A percentile compares a stretch with the other conserved stretches of the same genome.
Conservation (phyloP, 1,284 basidiomycete genomes). For the Rhodotorula sp. region DNA sequence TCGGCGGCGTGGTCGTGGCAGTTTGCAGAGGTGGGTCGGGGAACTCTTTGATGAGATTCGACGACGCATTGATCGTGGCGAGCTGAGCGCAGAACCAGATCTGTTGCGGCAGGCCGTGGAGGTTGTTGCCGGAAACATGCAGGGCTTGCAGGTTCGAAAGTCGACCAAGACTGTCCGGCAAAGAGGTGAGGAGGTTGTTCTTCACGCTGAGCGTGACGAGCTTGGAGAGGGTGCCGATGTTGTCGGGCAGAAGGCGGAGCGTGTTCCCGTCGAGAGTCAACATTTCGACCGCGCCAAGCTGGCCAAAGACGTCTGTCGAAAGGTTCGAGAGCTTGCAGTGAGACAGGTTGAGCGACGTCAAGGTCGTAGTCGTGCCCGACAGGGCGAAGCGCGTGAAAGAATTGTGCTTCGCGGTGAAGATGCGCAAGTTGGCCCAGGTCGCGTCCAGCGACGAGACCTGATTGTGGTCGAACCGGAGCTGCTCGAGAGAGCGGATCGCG, state of each 20-base stretch:
- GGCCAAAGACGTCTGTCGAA: conserved; percentile 67
- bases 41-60: conserved; percentile 78
- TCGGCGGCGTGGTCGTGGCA: conserved; percentile 5
- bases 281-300: conserved; percentile 68
- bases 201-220: conserved; percentile 78
- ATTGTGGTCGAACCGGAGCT: conserved; percentile 76
- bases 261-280: conserved; percentile 83
- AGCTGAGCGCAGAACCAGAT: conserved; percentile 84
- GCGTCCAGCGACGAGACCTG: conserved; percentile 69
- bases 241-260: conserved; percentile 78
- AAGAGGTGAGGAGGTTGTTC: conserved; percentile 77
- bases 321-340: conserved; percentile 84
- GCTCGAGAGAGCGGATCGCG: conserved; percentile 66
- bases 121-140: conserved; percentile 88
- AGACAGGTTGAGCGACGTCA: conserved; percentile 83
- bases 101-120: conserved; percentile 69
- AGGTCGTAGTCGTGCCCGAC: conserved; percentile 59
- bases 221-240: conserved; percentile 67
- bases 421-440: conserved; percentile 47
- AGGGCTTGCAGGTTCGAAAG: conserved; percentile 73
- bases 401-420: conserved; percentile 64
- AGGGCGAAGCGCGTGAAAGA: conserved; percentile 57
- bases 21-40: conserved; percentile 59
- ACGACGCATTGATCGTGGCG: conserved; percentile 76
- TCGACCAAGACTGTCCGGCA: conserved; percentile 75